phyloP scores from a whole-genome alignment of 352 stramenopile species.

The Globisporangium irregulare region DNA sequence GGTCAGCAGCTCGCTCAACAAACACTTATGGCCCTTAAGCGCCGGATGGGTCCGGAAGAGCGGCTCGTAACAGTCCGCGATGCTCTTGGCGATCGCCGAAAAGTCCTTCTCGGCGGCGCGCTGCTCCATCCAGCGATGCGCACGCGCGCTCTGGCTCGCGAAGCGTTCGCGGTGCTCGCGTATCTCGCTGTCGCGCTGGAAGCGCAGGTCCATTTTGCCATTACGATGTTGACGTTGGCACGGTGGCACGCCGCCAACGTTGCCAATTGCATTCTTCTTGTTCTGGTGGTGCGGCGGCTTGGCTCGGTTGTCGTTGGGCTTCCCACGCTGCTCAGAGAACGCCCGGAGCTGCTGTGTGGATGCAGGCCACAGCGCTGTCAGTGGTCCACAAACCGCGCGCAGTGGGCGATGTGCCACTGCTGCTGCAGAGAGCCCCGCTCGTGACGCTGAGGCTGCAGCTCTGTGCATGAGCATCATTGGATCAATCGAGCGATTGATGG shows the following conservation, averaged over 20 bases:
- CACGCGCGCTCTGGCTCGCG: background rate
- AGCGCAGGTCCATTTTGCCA: conserved; percentile 11
- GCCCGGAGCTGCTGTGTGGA: background rate
- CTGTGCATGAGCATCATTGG: background rate
- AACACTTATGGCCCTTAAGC: conserved; percentile 1
- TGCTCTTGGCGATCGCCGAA: conserved; percentile 9
- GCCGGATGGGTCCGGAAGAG: conserved; percentile 14
- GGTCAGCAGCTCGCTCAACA: conserved; percentile 1
- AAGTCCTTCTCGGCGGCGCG: conserved; percentile 8
- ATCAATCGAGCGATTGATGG: background rate
- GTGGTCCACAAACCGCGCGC: background rate
- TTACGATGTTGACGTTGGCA: background rate
- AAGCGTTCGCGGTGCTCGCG: conserved; percentile 6
- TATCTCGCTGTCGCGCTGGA: conserved; percentile 9
- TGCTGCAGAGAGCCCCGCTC: background rate
- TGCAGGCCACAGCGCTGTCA: background rate
- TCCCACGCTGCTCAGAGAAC: conserved; percentile 3
- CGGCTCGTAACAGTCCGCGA: conserved; percentile 19
- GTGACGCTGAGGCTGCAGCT: background rate
- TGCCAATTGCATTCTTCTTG: background rate
- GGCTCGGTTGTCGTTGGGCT: background rate
- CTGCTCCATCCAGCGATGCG: conserved; percentile 12
- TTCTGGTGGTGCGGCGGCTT: background rate
- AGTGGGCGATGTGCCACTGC: conserved; percentile 11
- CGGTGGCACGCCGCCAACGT: background rate